A percentile compares a stretch with the other conserved stretches of the same genome.
These are phyloP conservation scores for Backusella westeae DNA, from an alignment of 192 early-diverging fungal species.

Conservation along the genomic window DNA sequence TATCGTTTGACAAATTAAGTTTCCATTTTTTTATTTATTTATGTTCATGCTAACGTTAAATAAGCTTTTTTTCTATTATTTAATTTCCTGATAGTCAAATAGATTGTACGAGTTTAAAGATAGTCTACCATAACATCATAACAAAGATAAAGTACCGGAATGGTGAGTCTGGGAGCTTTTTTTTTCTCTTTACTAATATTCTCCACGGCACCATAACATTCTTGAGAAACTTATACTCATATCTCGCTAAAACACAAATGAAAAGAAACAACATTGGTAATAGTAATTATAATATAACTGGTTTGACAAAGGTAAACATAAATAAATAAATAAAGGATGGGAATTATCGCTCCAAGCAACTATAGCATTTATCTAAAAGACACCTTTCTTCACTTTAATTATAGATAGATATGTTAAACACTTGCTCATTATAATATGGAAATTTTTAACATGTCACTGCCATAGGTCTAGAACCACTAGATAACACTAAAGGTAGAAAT, in stretches of 20 bases:
- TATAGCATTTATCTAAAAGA: not conserved
- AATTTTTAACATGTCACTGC: not conserved
- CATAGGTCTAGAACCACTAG: not conserved
- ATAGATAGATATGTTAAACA: not conserved
- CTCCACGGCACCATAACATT: not conserved
- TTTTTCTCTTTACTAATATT: not conserved
- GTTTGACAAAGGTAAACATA: not conserved
- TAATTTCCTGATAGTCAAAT: not conserved
- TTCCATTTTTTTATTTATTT: not conserved
- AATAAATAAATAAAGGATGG: not conserved
- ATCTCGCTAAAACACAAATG: not conserved
- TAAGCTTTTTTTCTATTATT: not conserved
- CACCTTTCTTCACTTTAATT: not conserved
- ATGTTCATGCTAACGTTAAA: not conserved
- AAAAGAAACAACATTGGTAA: not conserved
- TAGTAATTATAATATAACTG: not conserved
- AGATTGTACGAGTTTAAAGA: not conserved
- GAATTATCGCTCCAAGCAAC: not conserved
- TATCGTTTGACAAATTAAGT: not conserved
- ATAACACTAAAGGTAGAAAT: not conserved
- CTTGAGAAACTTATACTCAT: not conserved
- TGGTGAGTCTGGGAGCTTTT: not conserved
- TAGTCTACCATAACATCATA: not conserved
- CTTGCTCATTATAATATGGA: not conserved
- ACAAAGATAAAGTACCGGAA: not conserved